These are phyloP conservation scores for Ramularia collo-cygni DNA, from an alignment of 2,329 filamentous ascomycete species.

Conservation along the genomic window DNA sequence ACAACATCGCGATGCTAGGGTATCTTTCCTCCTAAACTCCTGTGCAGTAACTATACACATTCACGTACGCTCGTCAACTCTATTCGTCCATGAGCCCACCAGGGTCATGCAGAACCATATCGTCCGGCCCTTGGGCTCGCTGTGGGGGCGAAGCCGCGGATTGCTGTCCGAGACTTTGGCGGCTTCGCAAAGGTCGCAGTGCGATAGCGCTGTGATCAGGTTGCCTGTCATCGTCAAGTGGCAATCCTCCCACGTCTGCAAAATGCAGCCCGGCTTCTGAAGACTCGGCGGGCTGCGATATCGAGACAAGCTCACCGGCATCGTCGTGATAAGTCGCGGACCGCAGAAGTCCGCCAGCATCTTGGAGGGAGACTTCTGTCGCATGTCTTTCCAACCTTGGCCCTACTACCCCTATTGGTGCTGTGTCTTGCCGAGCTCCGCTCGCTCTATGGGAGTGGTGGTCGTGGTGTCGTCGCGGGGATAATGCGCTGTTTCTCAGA, in stretches of 20 bases:
- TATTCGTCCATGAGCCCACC: conserved; percentile 13
- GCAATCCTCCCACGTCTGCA: conserved; percentile 16
- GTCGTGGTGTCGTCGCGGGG: conserved; percentile 10
- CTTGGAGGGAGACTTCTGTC: conserved; percentile 26
- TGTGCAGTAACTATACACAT: too few species aligned
- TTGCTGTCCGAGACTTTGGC: conserved; percentile 3
- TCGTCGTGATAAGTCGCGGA: background rate
- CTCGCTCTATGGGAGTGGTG: conserved; percentile 1
- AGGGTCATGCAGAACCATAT: conserved; percentile 19
- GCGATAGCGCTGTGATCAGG: conserved; percentile 9
- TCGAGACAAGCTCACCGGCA: background rate
- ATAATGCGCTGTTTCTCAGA: conserved; percentile 4
- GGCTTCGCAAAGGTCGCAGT: conserved; percentile 8
- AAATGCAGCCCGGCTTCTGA: conserved; percentile 13
- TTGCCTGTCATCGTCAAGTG: conserved; percentile 8
- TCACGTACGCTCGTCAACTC: too few species aligned
- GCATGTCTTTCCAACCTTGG: conserved; percentile 25
- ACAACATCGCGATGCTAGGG: too few species aligned
- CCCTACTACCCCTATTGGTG: conserved; percentile 23
- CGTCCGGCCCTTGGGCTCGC: conserved; percentile 10
- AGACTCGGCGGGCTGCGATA: background rate
- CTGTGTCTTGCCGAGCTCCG: conserved; percentile 5
- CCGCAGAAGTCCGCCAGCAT: conserved; percentile 26
- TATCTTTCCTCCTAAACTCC: too few species aligned
- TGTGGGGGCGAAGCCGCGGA: background rate